These are phyloP conservation scores for Anthracocystis panici-leucophaei DNA, from an alignment of 1,284 basidiomycete genomes.

Conservation along the genomic window DNA sequence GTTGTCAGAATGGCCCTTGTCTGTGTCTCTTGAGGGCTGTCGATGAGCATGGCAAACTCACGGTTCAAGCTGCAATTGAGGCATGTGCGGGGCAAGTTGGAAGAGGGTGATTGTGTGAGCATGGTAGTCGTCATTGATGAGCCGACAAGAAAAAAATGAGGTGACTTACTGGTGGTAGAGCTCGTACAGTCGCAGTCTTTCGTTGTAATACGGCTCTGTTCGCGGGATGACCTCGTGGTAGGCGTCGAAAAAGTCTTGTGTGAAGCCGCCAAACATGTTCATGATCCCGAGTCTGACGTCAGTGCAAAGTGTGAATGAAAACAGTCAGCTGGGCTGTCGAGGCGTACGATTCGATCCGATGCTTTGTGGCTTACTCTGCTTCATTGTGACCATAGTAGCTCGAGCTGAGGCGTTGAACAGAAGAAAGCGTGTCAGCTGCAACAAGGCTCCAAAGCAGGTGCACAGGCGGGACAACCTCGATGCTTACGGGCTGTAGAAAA, in stretches of 20 bases:
- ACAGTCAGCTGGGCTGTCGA: not conserved
- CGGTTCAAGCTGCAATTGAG: conserved; percentile 29
- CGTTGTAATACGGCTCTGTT: conserved; percentile 34
- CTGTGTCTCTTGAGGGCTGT: not conserved
- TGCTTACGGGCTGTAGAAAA: conserved; percentile 22
- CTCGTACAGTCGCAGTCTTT: conserved; percentile 39
- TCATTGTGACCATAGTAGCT: conserved; percentile 54
- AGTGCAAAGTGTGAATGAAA: not conserved
- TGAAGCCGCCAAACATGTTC: conserved; percentile 52
- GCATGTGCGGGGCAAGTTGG: not conserved
- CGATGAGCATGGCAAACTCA: conserved; percentile 11
- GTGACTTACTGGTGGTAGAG: conserved; percentile 46
- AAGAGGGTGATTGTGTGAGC: conserved; percentile 3
- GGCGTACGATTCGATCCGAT: not conserved
- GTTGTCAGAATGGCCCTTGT: not conserved
- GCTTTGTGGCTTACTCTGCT: conserved; percentile 29
- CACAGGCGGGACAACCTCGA: not conserved
- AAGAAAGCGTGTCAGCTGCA: not conserved
- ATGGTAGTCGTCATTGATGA: not conserved
- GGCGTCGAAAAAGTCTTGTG: conserved; percentile 47
- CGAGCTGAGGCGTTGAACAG: conserved; percentile 12
- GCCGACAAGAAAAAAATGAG: not conserved
- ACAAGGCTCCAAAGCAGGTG: not conserved
- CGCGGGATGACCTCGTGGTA: conserved; percentile 37
- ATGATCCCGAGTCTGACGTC: conserved; percentile 40